A percentile compares a stretch with the other conserved stretches of the same genome.
phyloP scores from a whole-genome alignment of 2,329 filamentous ascomycete genomes.

The Aureobasidium sp. region DNA sequence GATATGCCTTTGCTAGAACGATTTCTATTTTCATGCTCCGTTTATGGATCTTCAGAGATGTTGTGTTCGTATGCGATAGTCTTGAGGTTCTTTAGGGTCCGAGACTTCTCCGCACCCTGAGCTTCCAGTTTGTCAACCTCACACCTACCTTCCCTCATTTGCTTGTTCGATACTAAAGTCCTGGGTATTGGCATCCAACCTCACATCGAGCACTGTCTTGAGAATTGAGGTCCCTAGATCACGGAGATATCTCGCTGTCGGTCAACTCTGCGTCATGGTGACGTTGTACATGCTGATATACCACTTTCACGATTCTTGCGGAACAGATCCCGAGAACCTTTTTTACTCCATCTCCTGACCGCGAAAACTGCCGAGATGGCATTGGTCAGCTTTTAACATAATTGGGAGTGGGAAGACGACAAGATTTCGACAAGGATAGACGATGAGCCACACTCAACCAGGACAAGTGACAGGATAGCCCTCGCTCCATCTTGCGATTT shows the following conservation, averaged over 20 bases:
- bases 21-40: neutral
- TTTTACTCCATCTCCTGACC: too few species aligned
- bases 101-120: too few species aligned
- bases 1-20: neutral
- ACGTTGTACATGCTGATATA: neutral
- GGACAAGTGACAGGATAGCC: neutral
- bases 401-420: neutral
- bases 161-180: neutral
- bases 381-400: conserved; percentile 9
- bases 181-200: neutral
- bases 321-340: neutral
- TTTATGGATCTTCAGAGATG: neutral
- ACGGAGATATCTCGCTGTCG: neutral
- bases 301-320: neutral
- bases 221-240: neutral
- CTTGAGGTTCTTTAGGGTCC: too few species aligned
- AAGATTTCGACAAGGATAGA: neutral
- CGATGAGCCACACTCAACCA: neutral
- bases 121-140: neutral
- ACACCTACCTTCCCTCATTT: neutral
- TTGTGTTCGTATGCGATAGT: neutral
- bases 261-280: neutral
- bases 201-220: neutral
- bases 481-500: neutral
- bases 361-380: conserved; percentile 1